Evolutionary conservation across 345 rosid species (phyloP).

Genomic region (Populus nigra): DNA sequence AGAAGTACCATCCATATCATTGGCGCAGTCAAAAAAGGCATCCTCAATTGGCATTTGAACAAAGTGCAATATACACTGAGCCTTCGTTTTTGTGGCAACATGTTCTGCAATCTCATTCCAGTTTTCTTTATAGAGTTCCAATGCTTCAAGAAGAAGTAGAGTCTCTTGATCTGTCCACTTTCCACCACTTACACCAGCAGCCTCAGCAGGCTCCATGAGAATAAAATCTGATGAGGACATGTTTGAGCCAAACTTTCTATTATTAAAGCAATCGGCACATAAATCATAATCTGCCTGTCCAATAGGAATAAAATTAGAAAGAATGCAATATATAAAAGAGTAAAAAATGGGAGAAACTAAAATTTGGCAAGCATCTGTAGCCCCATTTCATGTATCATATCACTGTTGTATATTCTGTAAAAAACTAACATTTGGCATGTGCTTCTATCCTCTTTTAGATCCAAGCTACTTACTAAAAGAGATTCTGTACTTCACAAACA

Average conservation of each 20-base stretch:
- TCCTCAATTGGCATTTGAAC: conserved; percentile 98
- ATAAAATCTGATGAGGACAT: conserved; percentile 95
- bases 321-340: conserved; percentile 11
- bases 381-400: not conserved
- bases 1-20: conserved; percentile 35
- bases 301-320: conserved; percentile 31
- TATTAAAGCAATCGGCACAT: conserved; percentile 85
- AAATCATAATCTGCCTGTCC: conserved; percentile 99
- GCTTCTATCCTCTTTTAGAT: not conserved
- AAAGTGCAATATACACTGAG: conserved; percentile 97
- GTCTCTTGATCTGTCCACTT: conserved; percentile 99
- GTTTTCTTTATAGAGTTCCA: conserved; percentile 92
- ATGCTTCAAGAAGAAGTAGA: conserved; percentile 94
- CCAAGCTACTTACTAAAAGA: not conserved
- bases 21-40: conserved; percentile 56
- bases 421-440: not conserved
- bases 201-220: conserved; percentile 94
- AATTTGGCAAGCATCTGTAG: not conserved
- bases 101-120: conserved; percentile 99
- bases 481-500: not conserved
- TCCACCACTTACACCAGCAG: conserved; percentile 74
- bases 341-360: not conserved
- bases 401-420: not conserved
- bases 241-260: conserved; percentile 80
- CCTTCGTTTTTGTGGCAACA: conserved; percentile 96